These are phyloP conservation scores for Talaromyces thailandensis DNA, from an alignment of 495 filamentous ascomycete species.

Conservation along the genomic window DNA sequence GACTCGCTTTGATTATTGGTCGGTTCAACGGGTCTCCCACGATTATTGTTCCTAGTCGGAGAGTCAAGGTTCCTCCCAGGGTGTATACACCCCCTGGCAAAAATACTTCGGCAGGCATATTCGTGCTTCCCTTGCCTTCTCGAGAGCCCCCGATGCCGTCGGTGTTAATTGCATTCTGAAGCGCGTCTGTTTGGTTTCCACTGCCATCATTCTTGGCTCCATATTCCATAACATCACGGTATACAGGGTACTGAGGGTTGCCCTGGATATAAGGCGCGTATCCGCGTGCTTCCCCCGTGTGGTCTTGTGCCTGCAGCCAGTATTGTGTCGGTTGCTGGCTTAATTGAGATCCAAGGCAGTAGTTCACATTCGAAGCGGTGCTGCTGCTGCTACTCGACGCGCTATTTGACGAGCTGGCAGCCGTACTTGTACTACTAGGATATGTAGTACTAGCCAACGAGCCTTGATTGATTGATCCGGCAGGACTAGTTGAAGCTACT, in stretches of 20 bases:
- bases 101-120: constrained; percentile 25
- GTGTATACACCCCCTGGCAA: constrained; percentile 28
- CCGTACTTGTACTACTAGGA: neutral
- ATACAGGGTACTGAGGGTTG: constrained; percentile 39
- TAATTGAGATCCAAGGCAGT: neutral
- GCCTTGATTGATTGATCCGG: neutral
- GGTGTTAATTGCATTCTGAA: constrained; percentile 31
- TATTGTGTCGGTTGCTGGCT: constrained; percentile 11
- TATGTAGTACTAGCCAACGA: neutral
- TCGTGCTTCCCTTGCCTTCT: constrained; percentile 15
- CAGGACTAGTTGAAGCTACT: neutral
- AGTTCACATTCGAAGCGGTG: neutral
- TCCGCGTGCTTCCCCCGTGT: constrained; percentile 20
- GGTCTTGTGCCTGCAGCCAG: constrained; percentile 28
- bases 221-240: constrained; percentile 47
- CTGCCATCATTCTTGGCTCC: constrained; percentile 37
- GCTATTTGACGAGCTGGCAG: neutral
- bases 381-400: neutral
- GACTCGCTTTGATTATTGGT: constrained; percentile 14
- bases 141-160: constrained; percentile 25
- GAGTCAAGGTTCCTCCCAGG: constrained; percentile 16
- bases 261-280: constrained; percentile 27
- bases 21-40: constrained; percentile 16
- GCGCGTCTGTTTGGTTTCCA: constrained; percentile 33
- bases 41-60: constrained; percentile 21